Base-by-base conservation (phyloP, 1,284 basidiomycete species). In the Malassezia caprae region DNA sequence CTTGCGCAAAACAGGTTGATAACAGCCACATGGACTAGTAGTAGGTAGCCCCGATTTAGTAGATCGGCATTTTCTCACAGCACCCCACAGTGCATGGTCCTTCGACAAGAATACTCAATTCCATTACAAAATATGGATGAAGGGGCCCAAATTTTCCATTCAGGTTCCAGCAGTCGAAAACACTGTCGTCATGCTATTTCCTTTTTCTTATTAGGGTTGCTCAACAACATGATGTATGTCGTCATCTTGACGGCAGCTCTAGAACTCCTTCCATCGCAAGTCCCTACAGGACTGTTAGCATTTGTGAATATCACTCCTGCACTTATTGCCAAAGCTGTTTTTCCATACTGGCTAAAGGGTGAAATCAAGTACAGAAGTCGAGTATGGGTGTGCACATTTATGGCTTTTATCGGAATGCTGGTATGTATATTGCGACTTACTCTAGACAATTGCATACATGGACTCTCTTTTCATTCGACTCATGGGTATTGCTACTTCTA, bases 211-310 rank as follows among this genome's bases (percentile, higher is more conserved):
- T 63, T 76, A n/a, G 75, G 75, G 7, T 63, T 76, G 28, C 64
- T 76, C 35, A 77, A 77, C 62, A 77, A 77, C 55, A 67, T 61
- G 19, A 58, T 64, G 47, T 94, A 96, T 75, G 91, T 96, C 31
- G 87, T 98, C 63, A 96, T 96, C 61, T 82, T 96, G 23, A 93
- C 89, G 1, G 93, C 93, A 4, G 93, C 93, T 0, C 79, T 96
- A 13, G 93, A 98, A 75, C 81, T 98, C 4, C 89, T 96, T 0
- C 88, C 91, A 4, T 82, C 60, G 4, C 65, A 66, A 19, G 65
- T 69, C 5, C 66, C 75, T 0, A 79, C 79, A 69, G 91, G 90
- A n/a, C 83, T 96, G 53, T 88, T 94, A 46, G 84, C 86, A 0
- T 90, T 93, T 74, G 72, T 67, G 44, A 76, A 78, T 63, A 77